Conservation (phyloP, 371 early-diverging fungal genomes). For the Thermomucor indicae-seudaticae region DNA sequence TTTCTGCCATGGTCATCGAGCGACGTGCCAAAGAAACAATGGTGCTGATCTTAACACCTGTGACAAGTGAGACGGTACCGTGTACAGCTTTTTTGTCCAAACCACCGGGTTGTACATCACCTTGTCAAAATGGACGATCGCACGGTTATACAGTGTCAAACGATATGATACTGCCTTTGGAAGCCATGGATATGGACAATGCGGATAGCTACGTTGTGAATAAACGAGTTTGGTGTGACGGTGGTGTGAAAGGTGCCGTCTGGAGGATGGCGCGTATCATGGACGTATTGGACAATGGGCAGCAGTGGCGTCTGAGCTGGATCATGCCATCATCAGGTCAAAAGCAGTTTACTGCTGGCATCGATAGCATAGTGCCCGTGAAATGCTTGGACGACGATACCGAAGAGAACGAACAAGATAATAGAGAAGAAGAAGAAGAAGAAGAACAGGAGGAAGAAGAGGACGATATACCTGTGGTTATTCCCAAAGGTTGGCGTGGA, state of each 20-base stretch:
- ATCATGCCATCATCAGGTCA: not conserved
- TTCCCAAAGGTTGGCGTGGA: slow-evolving; percentile 7
- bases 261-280: no score
- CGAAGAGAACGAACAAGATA: not conserved
- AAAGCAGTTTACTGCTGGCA: not conserved
- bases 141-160: slow-evolving; percentile 17
- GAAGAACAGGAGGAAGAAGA: slow-evolving; percentile 3
- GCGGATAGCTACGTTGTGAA: slow-evolving; percentile 9
- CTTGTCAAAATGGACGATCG: slow-evolving; percentile 8
- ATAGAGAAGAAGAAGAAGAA: slow-evolving; percentile 3
- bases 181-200: slow-evolving; percentile 10
- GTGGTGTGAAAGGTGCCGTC: no score
- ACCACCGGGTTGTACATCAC: not conserved
- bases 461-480: not conserved
- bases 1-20: slow-evolving; percentile 2
- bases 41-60: slow-evolving; percentile 20
- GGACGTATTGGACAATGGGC: not conserved
- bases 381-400: slow-evolving; percentile 1
- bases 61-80: slow-evolving; percentile 16
- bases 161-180: slow-evolving; percentile 10
- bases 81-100: slow-evolving; percentile 9
- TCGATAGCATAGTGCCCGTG: slow-evolving; percentile 15
- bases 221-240: slow-evolving; percentile 17
- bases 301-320: not conserved
- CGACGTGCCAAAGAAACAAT: not conserved